Base-by-base conservation (phyloP, 2,329 filamentous ascomycete genomes). In the Cytospora chrysosperma region DNA sequence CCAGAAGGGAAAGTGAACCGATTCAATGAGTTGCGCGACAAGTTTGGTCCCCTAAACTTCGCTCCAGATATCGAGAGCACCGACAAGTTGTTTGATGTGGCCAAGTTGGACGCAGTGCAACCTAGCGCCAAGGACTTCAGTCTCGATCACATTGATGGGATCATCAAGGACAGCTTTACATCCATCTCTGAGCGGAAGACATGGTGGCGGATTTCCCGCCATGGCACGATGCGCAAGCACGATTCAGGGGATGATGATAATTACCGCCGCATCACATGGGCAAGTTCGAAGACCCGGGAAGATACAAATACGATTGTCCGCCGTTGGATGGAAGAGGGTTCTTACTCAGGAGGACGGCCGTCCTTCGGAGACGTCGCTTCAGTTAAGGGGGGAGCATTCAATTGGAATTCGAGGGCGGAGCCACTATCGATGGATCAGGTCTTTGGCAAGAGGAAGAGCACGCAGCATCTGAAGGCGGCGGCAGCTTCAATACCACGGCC, bases 271-370 rank as follows among this genome's bases (percentile, higher is more conserved):
- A 78, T 87, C n/a, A 75, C 77, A 3, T 90, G 87, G 87, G 67
- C 70, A 4, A 74, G 77, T n/a, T 88, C 86, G 0, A 73, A 78
- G 8, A 74, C 86, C 2, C 84, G 84, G 27, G 72, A 74, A 15
- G 80, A 85, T 10, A 84, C 82, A 1, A 78, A 86, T 64, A 80
- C 82, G 62, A 85, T 85, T 49, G 86, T 89, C 21, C 79, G 83
- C 28, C 79, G 85, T 28, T 90, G 87, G 87, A 86, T 88, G 80
- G 84, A 88, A 68, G 83, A 88, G 68, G 86, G 87, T 68, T 83
- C 84, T 0, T 82, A 85, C 30, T 77, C 82, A 9, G 57, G 49
- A 2, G 83, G 85, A 1, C 80, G 81, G 55, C 74, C 79, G 15
- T 76, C 76, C 1, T 72, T 83, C 12, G 64, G 64, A 1, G 80